phyloP scores from a whole-genome alignment of 257 asterid genomes.

The Petunia axillaris region DNA sequence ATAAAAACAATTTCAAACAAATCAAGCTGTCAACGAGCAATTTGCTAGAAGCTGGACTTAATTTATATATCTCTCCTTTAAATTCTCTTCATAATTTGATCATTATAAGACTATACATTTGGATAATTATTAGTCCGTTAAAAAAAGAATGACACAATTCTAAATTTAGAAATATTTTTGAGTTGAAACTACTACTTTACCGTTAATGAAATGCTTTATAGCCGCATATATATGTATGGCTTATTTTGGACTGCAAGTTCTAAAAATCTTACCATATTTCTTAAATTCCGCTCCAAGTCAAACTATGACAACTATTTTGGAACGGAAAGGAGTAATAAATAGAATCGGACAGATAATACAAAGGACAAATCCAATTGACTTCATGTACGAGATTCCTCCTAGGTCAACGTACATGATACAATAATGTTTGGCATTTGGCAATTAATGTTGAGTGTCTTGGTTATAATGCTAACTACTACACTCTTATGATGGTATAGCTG shows the following conservation, averaged over 20 bases:
- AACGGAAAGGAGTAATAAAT: not conserved
- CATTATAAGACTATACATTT: not conserved
- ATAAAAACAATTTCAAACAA: not conserved
- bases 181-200: too few species aligned
- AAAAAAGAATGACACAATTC: too few species aligned
- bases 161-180: too few species aligned
- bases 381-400: slow-evolving; percentile 8
- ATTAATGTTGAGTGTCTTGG: not conserved
- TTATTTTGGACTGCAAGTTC: too few species aligned
- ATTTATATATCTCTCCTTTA: not conserved
- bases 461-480: not conserved
- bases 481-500: not conserved
- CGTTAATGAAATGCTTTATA: too few species aligned
- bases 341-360: not conserved
- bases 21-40: not conserved
- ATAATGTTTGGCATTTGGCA: not conserved
- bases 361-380: slow-evolving; percentile 18
- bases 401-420: not conserved
- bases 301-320: too few species aligned
- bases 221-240: too few species aligned
- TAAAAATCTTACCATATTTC: too few species aligned
- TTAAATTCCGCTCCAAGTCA: too few species aligned
- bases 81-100: not conserved
- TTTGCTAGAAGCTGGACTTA: not conserved
- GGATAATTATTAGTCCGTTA: too few species aligned